These are phyloP conservation scores for Tulasnella sp. DNA, from an alignment of 768 basidiomycete genomes.

Conservation along the genomic window DNA sequence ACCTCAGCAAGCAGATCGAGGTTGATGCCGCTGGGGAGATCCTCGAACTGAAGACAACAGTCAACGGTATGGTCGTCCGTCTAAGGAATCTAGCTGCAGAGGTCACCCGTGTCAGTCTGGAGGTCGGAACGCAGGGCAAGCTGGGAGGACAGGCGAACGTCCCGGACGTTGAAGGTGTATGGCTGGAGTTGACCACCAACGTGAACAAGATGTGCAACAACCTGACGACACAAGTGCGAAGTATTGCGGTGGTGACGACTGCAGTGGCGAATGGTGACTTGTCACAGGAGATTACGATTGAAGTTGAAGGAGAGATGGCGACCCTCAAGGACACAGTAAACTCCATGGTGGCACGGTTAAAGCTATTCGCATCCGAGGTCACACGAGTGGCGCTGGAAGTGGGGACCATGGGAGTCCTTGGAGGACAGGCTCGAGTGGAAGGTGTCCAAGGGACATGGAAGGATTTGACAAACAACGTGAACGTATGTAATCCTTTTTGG, in stretches of 20 bases:
- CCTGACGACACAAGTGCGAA: conserved; percentile 33
- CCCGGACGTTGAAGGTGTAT: conserved; percentile 48
- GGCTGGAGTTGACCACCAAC: conserved; percentile 49
- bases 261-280: conserved; percentile 34
- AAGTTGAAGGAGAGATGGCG: conserved; percentile 37
- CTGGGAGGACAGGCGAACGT: conserved; percentile 88
- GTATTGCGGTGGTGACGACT: conserved; percentile 31
- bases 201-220: conserved; percentile 40
- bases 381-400: conserved; percentile 31
- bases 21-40: conserved; percentile 95
- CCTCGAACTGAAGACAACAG: conserved; percentile 70
- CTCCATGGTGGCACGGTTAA: conserved; percentile 33
- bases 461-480: conserved; percentile 34
- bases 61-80: conserved; percentile 56
- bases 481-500: conserved; percentile 19
- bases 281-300: conserved; percentile 34
- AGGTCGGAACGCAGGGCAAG: conserved; percentile 87
- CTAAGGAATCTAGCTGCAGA: conserved; percentile 27
- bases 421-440: conserved; percentile 35
- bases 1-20: conserved; percentile 71
- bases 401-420: conserved; percentile 31
- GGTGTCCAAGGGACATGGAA: conserved; percentile 38
- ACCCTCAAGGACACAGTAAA: conserved; percentile 35
- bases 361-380: conserved; percentile 34
- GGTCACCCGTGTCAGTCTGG: conserved; percentile 84